A percentile compares a stretch with the other conserved stretches of the same genome.
phyloP scores from a whole-genome alignment of 2,329 filamentous ascomycete species.

The Monilinia laxa region DNA sequence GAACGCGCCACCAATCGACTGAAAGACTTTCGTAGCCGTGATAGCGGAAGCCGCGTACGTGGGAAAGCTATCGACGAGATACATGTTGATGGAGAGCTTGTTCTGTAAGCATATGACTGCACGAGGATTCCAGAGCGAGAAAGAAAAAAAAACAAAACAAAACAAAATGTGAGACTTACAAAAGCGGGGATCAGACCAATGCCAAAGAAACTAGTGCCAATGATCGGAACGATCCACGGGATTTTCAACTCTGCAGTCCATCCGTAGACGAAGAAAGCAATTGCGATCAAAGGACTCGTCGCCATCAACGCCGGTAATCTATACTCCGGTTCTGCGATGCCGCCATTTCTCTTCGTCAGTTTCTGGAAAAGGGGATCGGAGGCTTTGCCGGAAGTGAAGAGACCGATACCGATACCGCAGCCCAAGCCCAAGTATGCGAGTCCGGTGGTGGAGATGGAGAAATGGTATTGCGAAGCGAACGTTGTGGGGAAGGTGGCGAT shows the following conservation, averaged over 20 bases:
- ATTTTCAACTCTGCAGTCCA: constrained; percentile 45
- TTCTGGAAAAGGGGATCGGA: constrained; percentile 43
- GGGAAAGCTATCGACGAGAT: constrained; percentile 14
- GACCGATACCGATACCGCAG: constrained; percentile 36
- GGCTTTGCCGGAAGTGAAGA: constrained; percentile 31
- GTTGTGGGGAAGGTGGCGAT: constrained; percentile 27
- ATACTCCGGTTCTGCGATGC: constrained; percentile 41
- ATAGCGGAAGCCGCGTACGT: constrained; percentile 2
- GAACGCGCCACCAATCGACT: constrained; percentile 2
- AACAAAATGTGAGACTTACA: not conserved
- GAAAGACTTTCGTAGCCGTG: constrained; percentile 9
- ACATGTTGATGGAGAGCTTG: constrained; percentile 16
- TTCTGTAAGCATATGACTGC: not conserved
- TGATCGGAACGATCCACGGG: constrained; percentile 45
- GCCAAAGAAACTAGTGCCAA: constrained; percentile 11
- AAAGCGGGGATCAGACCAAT: constrained; percentile 15
- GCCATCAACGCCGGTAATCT: constrained; percentile 45
- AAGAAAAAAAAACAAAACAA: too few species aligned
- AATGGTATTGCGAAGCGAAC: constrained; percentile 35
- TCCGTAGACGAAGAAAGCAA: constrained; percentile 49
- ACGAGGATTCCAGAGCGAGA: fast-evolving
- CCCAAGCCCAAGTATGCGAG: constrained; percentile 43
- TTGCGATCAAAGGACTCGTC: constrained; percentile 42
- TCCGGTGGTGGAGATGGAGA: constrained; percentile 40
- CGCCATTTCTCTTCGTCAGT: constrained; percentile 47